Conservation (phyloP, 345 rosid species). For the Kandelia obovata region DNA sequence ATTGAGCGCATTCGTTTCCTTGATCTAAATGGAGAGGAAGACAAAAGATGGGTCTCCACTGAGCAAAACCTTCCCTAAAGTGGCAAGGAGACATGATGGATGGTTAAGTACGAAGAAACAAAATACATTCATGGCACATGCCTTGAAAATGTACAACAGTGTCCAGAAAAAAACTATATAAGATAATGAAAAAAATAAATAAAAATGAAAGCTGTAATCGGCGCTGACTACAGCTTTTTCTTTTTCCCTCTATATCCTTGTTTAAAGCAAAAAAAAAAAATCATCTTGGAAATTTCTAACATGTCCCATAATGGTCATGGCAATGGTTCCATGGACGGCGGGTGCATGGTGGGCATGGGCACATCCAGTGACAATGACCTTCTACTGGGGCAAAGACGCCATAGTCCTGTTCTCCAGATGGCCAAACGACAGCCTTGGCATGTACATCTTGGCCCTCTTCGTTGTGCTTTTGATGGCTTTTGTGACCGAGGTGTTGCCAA, state of each 20-base stretch:
- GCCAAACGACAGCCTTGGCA: slow-evolving; percentile 33
- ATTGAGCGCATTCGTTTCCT: too few relatives aligned
- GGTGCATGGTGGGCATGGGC: slow-evolving; percentile 14
- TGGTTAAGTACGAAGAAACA: too few relatives aligned
- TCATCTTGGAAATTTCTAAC: not conserved
- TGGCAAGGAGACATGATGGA: too few relatives aligned
- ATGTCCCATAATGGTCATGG: not conserved
- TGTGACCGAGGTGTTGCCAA: slow-evolving; percentile 8
- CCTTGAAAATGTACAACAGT: too few relatives aligned
- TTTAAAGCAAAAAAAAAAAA: not conserved
- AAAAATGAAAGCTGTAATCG: too few relatives aligned
- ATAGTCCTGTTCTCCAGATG: slow-evolving; percentile 38
- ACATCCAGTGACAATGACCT: slow-evolving; percentile 26
- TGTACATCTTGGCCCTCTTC: slow-evolving; percentile 25
- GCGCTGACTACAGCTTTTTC: too few relatives aligned
- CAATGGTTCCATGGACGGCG: slow-evolving; percentile 14
- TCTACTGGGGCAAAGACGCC: slow-evolving; percentile 44
- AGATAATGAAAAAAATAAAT: too few relatives aligned
- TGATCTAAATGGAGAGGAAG: too few relatives aligned
- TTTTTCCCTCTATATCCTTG: not conserved
- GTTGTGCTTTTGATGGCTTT: slow-evolving; percentile 12
- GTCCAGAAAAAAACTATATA: too few relatives aligned
- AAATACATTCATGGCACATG: too few relatives aligned
- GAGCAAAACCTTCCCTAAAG: too few relatives aligned
- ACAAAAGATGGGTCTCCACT: too few relatives aligned